Base-by-base conservation (phyloP, 768 basidiomycete species). In the Podaxis carcinomalis region DNA sequence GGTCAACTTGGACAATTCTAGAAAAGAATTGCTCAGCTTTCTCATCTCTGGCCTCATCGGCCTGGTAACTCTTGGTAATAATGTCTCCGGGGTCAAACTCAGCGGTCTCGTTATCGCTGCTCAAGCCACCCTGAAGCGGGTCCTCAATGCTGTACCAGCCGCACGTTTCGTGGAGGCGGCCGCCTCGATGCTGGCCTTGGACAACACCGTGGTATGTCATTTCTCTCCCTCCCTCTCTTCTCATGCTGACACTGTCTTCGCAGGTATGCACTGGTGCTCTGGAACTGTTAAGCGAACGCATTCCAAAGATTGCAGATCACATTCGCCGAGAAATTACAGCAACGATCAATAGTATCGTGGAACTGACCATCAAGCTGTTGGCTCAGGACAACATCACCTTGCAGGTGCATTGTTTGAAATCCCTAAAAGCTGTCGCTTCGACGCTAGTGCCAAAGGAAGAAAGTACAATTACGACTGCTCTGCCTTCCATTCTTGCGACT, bases 201-300 rank as follows among this genome's bases (percentile, higher is more conserved):
- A 78, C 1, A 81, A 89, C 44, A 58, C 69, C 27, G 74, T 74
- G 69, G 90, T 91, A 61, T 64, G 82, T 67, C 2, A 19, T n/a
- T n/a, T 32, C 13, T 32, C 9, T 36, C 23, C 23, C 23, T 0
- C 23, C 51, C 16, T 9, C 40, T 14, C 25, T 56, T 49, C 51
- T 5, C 21, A 13, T 5, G 51, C 16, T 19, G 35, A 49, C 51
- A 56, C 66, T 67, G 61, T 40, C 51, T 53, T 10, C 39, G 16
- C 65, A 92, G 90, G 76, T 87, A 27, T 83, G 88, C 70, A 66
- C 74, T 7, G 89, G 86, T 57, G 90, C 89, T 9, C 79, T 97
- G 32, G 83, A 83, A 36, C 77, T 95, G 7, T 72, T 97, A 13
- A 77, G 81, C 2, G 83, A 85, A 42, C 85, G 92, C 37, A 73